Evolutionary conservation across 2,329 filamentous ascomycete genomes (phyloP).

Genomic region (Neofusicoccum umdonicola): DNA sequence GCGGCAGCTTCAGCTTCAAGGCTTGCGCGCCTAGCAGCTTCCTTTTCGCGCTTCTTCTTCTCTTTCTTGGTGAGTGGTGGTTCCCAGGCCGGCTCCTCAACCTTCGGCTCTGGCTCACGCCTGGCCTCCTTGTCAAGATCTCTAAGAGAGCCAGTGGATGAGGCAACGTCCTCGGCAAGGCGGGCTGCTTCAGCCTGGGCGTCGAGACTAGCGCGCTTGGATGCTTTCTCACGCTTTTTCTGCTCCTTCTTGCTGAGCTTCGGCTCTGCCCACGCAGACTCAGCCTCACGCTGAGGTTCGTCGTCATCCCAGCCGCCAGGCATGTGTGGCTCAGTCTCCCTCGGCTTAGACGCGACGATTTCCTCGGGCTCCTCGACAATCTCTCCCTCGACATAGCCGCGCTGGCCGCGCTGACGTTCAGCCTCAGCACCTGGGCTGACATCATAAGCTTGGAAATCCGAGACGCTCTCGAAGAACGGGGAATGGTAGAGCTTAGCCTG

Average conservation of each 20-base stretch:
- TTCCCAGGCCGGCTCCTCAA: slow-evolving; percentile 31
- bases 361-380: slow-evolving; percentile 56
- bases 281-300: slow-evolving; percentile 23
- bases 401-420: slow-evolving; percentile 14
- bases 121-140: neutral
- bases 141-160: neutral
- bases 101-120: neutral
- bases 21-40: slow-evolving; percentile 32
- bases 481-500: slow-evolving; percentile 29
- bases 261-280: slow-evolving; percentile 22
- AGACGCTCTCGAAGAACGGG: slow-evolving; percentile 43
- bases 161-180: neutral
- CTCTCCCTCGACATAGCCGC: slow-evolving; percentile 36
- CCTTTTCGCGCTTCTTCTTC: slow-evolving; percentile 46
- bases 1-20: slow-evolving; percentile 26
- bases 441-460: slow-evolving; percentile 31
- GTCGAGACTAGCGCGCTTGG: slow-evolving; percentile 16
- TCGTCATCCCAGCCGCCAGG: slow-evolving; percentile 60
- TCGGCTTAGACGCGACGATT: slow-evolving; percentile 25
- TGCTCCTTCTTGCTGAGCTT: slow-evolving; percentile 28
- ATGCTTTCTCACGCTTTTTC: slow-evolving; percentile 25
- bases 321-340: slow-evolving; percentile 51
- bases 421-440: slow-evolving; percentile 25
- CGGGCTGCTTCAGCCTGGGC: slow-evolving; percentile 26
- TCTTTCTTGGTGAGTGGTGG: slow-evolving; percentile 32